Evolutionary conservation across 768 basidiomycete genomes (phyloP).

Genomic region (Rhizopogon roseolus): DNA sequence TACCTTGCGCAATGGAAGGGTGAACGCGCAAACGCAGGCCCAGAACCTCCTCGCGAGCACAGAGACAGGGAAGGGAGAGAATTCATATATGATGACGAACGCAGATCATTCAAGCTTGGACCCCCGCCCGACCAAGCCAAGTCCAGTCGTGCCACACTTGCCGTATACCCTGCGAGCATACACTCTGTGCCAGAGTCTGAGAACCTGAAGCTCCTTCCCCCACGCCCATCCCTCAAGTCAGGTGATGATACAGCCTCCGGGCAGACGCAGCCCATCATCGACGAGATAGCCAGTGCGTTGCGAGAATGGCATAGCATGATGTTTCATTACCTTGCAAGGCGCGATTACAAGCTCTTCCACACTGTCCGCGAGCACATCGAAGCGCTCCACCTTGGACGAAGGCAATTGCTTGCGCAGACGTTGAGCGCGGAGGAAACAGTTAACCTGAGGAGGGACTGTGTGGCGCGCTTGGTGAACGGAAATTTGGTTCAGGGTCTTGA

Average conservation of each 20-base stretch:
- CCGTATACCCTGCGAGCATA: conserved; percentile 72
- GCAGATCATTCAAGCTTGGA: conserved; percentile 67
- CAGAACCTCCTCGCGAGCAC: conserved; percentile 27
- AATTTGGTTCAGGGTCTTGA: conserved; percentile 92
- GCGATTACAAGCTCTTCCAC: conserved; percentile 88
- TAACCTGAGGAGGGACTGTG: conserved; percentile 80
- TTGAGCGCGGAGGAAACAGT: conserved; percentile 84
- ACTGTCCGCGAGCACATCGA: conserved; percentile 87
- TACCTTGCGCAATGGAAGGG: conserved; percentile 42
- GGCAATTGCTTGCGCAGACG: conserved; percentile 85
- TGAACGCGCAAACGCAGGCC: conserved; percentile 22
- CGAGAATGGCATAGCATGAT: conserved; percentile 94
- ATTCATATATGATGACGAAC: conserved; percentile 28
- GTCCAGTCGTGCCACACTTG: conserved; percentile 64
- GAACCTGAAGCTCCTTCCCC: conserved; percentile 70
- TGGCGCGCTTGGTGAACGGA: conserved; percentile 79
- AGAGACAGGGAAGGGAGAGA: conserved; percentile 62
- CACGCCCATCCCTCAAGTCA: conserved; percentile 90
- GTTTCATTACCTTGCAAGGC: conserved; percentile 84
- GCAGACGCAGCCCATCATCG: conserved; percentile 81
- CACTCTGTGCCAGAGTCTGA: conserved; percentile 68
- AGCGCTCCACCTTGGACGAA: conserved; percentile 83
- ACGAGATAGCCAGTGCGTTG: conserved; percentile 94
- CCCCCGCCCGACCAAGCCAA: conserved; percentile 74
- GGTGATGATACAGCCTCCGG: conserved; percentile 92